These are phyloP conservation scores for Pseudogymnoascus sp. DNA, from an alignment of 2,329 filamentous ascomycete species.

Conservation along the genomic window DNA sequence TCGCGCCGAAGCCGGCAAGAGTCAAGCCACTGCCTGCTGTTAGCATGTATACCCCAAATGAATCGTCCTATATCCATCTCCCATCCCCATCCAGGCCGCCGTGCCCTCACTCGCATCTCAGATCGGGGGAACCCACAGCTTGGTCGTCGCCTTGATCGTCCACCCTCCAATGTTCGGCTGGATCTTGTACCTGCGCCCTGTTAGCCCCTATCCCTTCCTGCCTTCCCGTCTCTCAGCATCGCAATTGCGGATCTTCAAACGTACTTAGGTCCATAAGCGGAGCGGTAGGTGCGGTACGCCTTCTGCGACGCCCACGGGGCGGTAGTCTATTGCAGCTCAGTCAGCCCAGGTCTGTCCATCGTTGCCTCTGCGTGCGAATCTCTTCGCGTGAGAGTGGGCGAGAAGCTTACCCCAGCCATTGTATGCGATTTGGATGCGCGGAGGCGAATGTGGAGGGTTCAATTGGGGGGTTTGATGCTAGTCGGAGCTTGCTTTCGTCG, in stretches of 20 bases:
- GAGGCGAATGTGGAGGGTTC: neutral
- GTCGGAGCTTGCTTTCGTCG: neutral
- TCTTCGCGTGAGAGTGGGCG: neutral
- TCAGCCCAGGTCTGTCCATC: neutral
- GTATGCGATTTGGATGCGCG: neutral
- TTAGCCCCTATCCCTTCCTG: neutral
- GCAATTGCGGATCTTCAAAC: slow-evolving; percentile 23
- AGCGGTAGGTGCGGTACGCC: slow-evolving; percentile 41
- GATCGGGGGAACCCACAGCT: slow-evolving; percentile 36
- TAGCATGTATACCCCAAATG: neutral
- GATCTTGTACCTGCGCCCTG: slow-evolving; percentile 45
- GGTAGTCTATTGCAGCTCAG: neutral
- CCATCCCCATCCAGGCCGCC: neutral
- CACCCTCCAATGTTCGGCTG: slow-evolving; percentile 48
- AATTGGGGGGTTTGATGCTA: neutral
- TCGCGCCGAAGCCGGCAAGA: slow-evolving; percentile 47
- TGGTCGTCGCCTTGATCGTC: slow-evolving; percentile 39
- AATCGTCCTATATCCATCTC: neutral
- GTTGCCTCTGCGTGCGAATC: neutral
- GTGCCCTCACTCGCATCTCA: neutral
- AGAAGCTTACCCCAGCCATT: neutral
- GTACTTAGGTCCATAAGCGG: slow-evolving; percentile 60
- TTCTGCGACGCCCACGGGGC: neutral
- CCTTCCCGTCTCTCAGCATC: slow-evolving; percentile 1
- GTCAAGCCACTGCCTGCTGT: slow-evolving; percentile 39